A percentile compares a stretch with the other conserved stretches of the same genome.
phyloP scores from a whole-genome alignment of 768 basidiomycete genomes.

The Mycena sanguinolenta region DNA sequence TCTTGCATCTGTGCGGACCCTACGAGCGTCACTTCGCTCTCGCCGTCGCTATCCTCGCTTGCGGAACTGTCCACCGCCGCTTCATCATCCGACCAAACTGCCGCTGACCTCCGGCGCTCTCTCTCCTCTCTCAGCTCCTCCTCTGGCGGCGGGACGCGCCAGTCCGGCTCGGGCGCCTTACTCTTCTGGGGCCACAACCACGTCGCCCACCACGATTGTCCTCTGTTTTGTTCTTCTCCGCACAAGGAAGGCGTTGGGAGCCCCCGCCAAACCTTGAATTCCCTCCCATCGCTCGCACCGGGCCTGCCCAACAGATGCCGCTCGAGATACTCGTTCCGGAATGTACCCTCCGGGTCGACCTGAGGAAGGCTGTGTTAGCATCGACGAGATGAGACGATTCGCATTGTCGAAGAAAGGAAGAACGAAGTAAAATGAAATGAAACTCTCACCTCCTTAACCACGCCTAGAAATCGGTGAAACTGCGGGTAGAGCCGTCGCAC shows the following conservation, averaged over 20 bases:
- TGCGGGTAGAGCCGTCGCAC: slow-evolving; percentile 75
- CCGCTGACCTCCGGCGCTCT: background rate
- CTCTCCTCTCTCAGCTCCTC: slow-evolving; percentile 1
- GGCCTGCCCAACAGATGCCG: slow-evolving; percentile 84
- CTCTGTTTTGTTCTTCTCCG: background rate
- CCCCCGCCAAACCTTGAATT: slow-evolving; percentile 53
- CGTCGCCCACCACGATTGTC: background rate
- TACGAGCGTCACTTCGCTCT: slow-evolving; percentile 24
- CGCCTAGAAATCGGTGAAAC: slow-evolving; percentile 77
- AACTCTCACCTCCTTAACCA: slow-evolving; percentile 20
- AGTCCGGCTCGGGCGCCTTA: slow-evolving; percentile 3
- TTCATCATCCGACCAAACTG: background rate
- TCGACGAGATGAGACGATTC: background rate
- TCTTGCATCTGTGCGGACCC: background rate
- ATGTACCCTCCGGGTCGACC: slow-evolving; percentile 82
- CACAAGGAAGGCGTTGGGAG: slow-evolving; percentile 11
- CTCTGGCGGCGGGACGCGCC: slow-evolving; percentile 25
- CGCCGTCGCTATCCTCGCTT: slow-evolving; percentile 5
- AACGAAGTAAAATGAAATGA: background rate
- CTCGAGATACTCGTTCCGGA: slow-evolving; percentile 91
- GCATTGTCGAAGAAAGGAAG: background rate
- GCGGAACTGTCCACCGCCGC: background rate
- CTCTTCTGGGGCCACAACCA: background rate
- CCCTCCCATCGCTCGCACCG: slow-evolving; percentile 51
- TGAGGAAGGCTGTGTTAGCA: slow-evolving; percentile 22